Conservation (phyloP, 2,329 filamentous ascomycete genomes). For the Ascomycota sp. region DNA sequence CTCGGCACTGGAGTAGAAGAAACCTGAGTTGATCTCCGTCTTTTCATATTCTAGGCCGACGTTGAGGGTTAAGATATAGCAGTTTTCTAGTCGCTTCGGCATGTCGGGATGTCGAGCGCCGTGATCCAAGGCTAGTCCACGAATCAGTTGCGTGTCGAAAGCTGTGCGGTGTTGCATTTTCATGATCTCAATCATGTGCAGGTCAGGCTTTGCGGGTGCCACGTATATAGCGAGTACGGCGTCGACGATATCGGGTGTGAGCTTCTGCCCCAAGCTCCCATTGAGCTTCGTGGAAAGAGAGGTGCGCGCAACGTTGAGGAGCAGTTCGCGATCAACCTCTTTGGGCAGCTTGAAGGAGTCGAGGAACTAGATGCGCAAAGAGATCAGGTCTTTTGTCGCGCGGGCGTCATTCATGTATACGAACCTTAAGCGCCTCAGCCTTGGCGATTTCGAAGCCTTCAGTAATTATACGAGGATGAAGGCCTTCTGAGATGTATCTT, state of each 20-base stretch:
- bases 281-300: constrained; percentile 93
- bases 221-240: constrained; percentile 89
- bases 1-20: constrained; percentile 95
- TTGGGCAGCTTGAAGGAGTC: constrained; percentile 80
- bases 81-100: constrained; percentile 91
- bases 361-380: constrained; percentile 45
- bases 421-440: constrained; percentile 68
- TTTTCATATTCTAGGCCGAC: constrained; percentile 98
- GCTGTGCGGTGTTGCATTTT: constrained; percentile 98
- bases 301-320: constrained; percentile 81
- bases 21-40: constrained; percentile 95
- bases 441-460: constrained; percentile 97
- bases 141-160: constrained; percentile 88
- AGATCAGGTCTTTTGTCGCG: neutral
- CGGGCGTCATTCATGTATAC: constrained; percentile 1
- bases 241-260: constrained; percentile 91
- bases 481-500: constrained; percentile 85
- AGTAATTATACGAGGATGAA: constrained; percentile 90
- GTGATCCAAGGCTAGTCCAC: constrained; percentile 81
- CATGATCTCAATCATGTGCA: constrained; percentile 99
- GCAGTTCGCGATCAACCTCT: constrained; percentile 80
- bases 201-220: constrained; percentile 73
- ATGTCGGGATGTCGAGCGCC: constrained; percentile 94
- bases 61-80: constrained; percentile 84
- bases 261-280: constrained; percentile 65